phyloP scores from a whole-genome alignment of 768 basidiomycete genomes.

The Boletus fagicola region DNA sequence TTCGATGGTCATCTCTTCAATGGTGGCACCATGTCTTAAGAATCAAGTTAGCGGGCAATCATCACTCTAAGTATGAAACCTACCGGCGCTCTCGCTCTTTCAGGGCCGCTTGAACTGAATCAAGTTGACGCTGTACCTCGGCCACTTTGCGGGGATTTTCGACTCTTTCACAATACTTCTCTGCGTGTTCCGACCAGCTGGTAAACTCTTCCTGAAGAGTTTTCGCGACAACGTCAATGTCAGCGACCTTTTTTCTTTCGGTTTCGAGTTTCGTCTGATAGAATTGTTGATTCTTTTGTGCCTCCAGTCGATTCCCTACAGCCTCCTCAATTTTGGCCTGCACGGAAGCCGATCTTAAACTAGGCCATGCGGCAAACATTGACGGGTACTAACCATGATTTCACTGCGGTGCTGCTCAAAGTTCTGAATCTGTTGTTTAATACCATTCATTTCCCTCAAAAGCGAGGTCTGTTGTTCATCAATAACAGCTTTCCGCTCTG shows the following conservation, averaged over 20 bases:
- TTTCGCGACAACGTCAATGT: slow-evolving; percentile 45
- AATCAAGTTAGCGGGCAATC: slow-evolving; percentile 1
- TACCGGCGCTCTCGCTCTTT: slow-evolving; percentile 65
- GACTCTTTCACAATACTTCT: slow-evolving; percentile 56
- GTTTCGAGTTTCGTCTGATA: slow-evolving; percentile 52
- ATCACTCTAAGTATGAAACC: slow-evolving; percentile 11
- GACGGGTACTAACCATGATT: slow-evolving; percentile 41
- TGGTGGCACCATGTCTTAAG: slow-evolving; percentile 66
- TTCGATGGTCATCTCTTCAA: slow-evolving; percentile 74
- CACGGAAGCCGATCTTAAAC: neutral
- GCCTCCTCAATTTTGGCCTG: slow-evolving; percentile 53
- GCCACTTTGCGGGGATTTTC: slow-evolving; percentile 56
- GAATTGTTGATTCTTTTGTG: slow-evolving; percentile 47
- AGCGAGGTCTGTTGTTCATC: slow-evolving; percentile 46
- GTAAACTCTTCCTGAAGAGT: slow-evolving; percentile 61
- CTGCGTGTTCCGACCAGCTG: slow-evolving; percentile 66
- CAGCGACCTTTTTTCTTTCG: slow-evolving; percentile 46
- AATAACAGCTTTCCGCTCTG: slow-evolving; percentile 44
- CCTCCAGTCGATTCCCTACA: slow-evolving; percentile 46
- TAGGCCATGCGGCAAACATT: neutral
- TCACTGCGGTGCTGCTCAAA: slow-evolving; percentile 45
- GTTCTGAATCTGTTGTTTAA: slow-evolving; percentile 51
- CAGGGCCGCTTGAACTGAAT: slow-evolving; percentile 62
- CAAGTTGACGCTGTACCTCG: slow-evolving; percentile 57
- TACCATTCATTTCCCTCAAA: slow-evolving; percentile 40